Conservation (phyloP, 2,329 filamentous ascomycete species). For the Zymoseptoria brevis region DNA sequence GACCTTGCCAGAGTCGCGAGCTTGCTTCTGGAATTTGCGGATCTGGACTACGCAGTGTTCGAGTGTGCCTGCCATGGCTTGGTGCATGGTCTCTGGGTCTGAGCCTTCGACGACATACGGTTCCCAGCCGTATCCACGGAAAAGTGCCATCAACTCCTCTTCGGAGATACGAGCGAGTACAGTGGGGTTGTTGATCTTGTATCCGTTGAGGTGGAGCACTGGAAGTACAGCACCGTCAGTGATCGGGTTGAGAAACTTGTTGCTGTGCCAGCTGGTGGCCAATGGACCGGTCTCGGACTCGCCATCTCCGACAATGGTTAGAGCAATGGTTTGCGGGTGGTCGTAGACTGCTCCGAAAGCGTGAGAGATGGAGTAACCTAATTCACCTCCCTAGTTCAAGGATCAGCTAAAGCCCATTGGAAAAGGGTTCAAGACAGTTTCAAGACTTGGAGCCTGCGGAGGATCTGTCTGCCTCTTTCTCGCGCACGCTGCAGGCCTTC, state of each 20-base stretch:
- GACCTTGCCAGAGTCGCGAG: constrained; percentile 60
- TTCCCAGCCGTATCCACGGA: constrained; percentile 68
- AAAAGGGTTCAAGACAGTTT: too few relatives aligned
- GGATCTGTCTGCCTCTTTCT: too few relatives aligned
- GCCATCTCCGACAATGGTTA: constrained; percentile 74
- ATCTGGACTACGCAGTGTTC: constrained; percentile 67
- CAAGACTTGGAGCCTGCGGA: too few relatives aligned
- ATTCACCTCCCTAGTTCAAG: constrained; percentile 38
- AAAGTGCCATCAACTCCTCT: constrained; percentile 61
- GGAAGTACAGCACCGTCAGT: constrained; percentile 70
- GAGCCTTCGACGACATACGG: constrained; percentile 75
- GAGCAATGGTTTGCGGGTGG: constrained; percentile 62
- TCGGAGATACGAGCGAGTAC: constrained; percentile 65
- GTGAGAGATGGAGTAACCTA: constrained; percentile 74
- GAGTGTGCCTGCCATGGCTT: constrained; percentile 70
- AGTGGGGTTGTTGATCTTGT: constrained; percentile 79
- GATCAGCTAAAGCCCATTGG: too few relatives aligned
- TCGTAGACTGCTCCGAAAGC: constrained; percentile 72
- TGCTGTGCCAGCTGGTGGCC: constrained; percentile 74
- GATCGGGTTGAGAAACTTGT: constrained; percentile 73
- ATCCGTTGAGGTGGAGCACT: constrained; percentile 71
- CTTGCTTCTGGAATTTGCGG: constrained; percentile 59
- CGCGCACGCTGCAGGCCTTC: too few relatives aligned
- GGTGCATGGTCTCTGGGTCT: constrained; percentile 67
- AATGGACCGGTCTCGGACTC: constrained; percentile 75